A percentile compares a stretch with the other conserved stretches of the same genome.
Conservation (phyloP, 2,329 filamentous ascomycete species). For the Aureobasidium sp. region DNA sequence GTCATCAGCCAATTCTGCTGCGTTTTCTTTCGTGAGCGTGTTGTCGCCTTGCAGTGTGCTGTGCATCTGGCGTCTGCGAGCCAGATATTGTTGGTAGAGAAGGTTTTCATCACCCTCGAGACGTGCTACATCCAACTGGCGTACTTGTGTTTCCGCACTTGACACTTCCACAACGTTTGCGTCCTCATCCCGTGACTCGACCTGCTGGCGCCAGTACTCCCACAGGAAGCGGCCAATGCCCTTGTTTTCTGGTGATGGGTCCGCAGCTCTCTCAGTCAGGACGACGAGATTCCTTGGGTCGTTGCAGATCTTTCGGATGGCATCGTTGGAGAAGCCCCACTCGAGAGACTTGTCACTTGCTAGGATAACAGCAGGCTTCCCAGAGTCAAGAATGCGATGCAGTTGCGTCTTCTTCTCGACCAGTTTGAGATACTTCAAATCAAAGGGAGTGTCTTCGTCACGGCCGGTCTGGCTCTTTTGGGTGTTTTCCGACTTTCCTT, state of each 20-base stretch:
- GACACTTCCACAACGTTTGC: constrained; percentile 7
- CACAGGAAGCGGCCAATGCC: constrained; percentile 71
- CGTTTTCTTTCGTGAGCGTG: constrained; percentile 60
- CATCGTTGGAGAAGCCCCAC: constrained; percentile 88
- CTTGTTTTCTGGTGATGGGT: constrained; percentile 32
- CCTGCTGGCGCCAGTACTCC: constrained; percentile 43
- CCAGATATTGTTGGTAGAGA: constrained; percentile 86
- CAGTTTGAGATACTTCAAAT: constrained; percentile 77
- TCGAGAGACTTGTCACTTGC: constrained; percentile 85
- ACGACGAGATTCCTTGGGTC: constrained; percentile 79
- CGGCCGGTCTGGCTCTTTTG: constrained; percentile 22
- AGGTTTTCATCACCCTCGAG: constrained; percentile 71
- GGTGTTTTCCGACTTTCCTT: constrained; percentile 28
- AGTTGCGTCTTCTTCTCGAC: constrained; percentile 78
- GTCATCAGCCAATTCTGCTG: constrained; percentile 50
- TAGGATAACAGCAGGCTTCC: constrained; percentile 66
- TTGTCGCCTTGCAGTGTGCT: constrained; percentile 68
- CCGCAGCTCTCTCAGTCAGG: constrained; percentile 65
- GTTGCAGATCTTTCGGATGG: constrained; percentile 65
- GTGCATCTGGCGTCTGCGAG: constrained; percentile 79
- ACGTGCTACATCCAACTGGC: constrained; percentile 35
- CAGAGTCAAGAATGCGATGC: constrained; percentile 55
- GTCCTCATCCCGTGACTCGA: constrained; percentile 1
- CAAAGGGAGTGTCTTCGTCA: constrained; percentile 65
- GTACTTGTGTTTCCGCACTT: background rate